Base-by-base conservation (phyloP, 441 rosid genomes). In the Gossypium lobatum region DNA sequence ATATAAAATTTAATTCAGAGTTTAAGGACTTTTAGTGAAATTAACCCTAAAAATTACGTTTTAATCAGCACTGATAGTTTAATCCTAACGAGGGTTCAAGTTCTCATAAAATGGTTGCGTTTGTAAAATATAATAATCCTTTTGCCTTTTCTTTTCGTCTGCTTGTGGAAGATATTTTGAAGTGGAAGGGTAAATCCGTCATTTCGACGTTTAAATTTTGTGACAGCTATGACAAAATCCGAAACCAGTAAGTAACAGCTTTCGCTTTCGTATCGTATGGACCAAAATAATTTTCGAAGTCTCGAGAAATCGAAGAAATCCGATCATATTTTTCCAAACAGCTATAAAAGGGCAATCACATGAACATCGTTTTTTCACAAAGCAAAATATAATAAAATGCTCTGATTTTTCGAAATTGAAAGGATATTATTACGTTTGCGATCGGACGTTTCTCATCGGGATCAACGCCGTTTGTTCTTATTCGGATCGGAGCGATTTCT, bases 401-500 rank as follows among this genome's bases (percentile, higher is more conserved):
- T 50, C 59, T 48, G 60, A 57, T 28, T 66, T 48, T 25, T n/a
- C n/a, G 21, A n/a, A 45, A 0, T 20, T 2, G 31, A 21, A 45
- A 65, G 23, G 23, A 23, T 50, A 4, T 25, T 23, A n/a, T 37
- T n/a, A 25, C 11, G 2, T 50, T 66, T 75, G 42, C 52, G 63
- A 68, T 71, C 11, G 73, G 71, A 53, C 67, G 74, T 37, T 52
- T 48, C 66, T 74, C 11, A 9, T 75, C 52, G 55, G 62, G 23
- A 20, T 52, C 78, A 6, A 18, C 2, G 31, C 55, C 55, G 37
- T 37, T 74, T 46, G 2, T 42, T 53, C 23, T 23, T 16, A 34
- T 18, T 76, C 74, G n/a, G 76, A 72, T 81, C 83, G 74, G 71
- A 75, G 79, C 84, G 78, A 66, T 52, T 55, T 55, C 60, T 50